Evolutionary conservation across 345 rosid species (phyloP), one percentile per base, ranked within the genome.

Genomic region (Rhizophora mangle): DNA sequence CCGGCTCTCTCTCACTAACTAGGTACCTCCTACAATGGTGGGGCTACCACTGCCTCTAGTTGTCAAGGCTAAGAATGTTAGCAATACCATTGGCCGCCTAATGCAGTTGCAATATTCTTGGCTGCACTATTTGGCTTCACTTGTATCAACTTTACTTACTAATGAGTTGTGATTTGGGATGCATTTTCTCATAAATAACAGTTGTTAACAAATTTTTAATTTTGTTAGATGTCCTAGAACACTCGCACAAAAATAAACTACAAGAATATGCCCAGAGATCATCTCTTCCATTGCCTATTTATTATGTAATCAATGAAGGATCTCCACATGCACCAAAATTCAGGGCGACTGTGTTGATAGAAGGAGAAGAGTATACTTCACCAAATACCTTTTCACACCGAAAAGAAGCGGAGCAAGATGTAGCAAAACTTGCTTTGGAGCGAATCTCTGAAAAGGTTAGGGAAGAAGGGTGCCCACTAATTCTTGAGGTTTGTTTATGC

Each of bases 381-480:
- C 39, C 51, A 9, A 68, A 57, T 56, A 69, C 82, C 1, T 86
- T 82, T 66, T 31, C 63, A 2, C 72, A 68, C 21, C 62, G 74
- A 24, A 83, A 78, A 54, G 80, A 78, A 39, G 85, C 89, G 0
- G 87, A 85, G 15, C 85, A 84, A 24, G 84, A 78, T 65, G 83
- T 58, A 62, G 87, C 89, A 3, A 86, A 39, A 57, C 27, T 78
- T 31, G 89, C 89, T 2, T 59, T 82, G 6, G 83, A 79, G 58
- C 49, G 39, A n/a, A 68, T 80, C 21, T 5, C 39, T 15, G 54
- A 74, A 51, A 80, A 69, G 63, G 54, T 79, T 3, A 77, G 77
- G 63, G 78, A 77, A 59, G 81, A 85, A 65, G 76, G 68, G 1
- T 52, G 58, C 46, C 76, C 77, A 9, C 57, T 74, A 3, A 67